Evolutionary conservation across 768 basidiomycete genomes (phyloP), one percentile per base, ranked within the genome.

Genomic region (Suillus clintonianus): DNA sequence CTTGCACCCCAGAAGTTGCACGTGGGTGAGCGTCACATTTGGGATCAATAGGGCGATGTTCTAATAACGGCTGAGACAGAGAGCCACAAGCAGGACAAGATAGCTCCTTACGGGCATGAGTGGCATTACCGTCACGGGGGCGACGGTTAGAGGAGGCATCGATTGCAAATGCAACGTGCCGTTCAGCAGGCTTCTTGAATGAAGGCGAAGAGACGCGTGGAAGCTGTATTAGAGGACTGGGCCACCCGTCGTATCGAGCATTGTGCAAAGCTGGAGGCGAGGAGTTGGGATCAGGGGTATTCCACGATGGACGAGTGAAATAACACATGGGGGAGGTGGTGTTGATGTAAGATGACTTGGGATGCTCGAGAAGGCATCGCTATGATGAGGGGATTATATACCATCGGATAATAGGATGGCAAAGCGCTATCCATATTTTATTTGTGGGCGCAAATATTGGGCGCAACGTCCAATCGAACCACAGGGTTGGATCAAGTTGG

Each of bases 341-440:
- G 19, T 7, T 34, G 11, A 1, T 53, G 5, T 53, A 1, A 10
- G 5, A n/a, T 30, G 4, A 13, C 11, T 59, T 30, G 2, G 37
- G 22, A 41, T 9, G 34, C 2, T 27, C 14, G 17, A 36, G 17
- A 17, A 13, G 36, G 58, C 36, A 30, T 37, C 32, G 1, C 27
- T 3, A 17, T 47, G 32, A 60, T n/a, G n/a, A n/a, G 5, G n/a
- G 34, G 13, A 34, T 57, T 64, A 37, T 64, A 64, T 64, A 64
- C 27, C 27, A 22, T 47, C 59, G 5, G 32, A n/a, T n/a, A n/a
- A n/a, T n/a, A n/a, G n/a, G n/a, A n/a, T n/a, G n/a, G n/a, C n/a
- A n/a, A n/a, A n/a, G n/a, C n/a, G n/a, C n/a, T n/a, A n/a, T n/a
- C n/a, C n/a, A n/a, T n/a, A n/a, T n/a, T n/a, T n/a, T n/a, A n/a